Percentiles rank a stretch among this genome's conserved stretches.
Conservation (phyloP, 192 early-diverging fungal species). For the Neocallimastix lanati region DNA sequence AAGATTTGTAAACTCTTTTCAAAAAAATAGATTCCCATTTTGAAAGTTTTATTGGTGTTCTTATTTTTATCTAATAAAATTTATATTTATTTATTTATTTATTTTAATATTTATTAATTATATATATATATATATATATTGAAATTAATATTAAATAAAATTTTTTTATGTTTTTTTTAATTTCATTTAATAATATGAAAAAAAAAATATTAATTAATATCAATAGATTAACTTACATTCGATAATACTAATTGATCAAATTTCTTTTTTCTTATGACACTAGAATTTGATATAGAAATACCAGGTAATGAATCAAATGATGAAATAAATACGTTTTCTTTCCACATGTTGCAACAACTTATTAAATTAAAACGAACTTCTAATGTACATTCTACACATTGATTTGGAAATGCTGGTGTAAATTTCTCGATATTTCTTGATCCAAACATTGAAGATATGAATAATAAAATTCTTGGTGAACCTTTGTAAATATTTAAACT, state of each 20-base stretch:
- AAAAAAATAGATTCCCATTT: neutral
- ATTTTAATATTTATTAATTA: too few species aligned
- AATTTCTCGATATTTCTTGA: neutral
- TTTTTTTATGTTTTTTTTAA: too few species aligned
- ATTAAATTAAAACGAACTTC: neutral
- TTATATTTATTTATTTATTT: too few species aligned
- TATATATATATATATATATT: too few species aligned
- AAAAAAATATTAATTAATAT: neutral
- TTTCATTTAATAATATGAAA: too few species aligned
- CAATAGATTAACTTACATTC: neutral
- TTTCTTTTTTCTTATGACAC: neutral
- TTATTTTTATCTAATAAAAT: neutral
- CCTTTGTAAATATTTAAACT: neutral
- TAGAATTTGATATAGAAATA: neutral
- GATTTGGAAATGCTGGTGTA: neutral
- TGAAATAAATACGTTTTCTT: neutral
- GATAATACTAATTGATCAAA: neutral
- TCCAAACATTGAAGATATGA: neutral
- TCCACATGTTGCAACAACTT: neutral
- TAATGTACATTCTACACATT: neutral
- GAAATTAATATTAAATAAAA: too few species aligned
- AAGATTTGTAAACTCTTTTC: neutral
- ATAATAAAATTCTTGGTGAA: neutral
- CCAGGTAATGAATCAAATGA: neutral
- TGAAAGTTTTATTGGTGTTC: neutral